Percentiles rank a stretch among this genome's conserved stretches.
Evolutionary conservation across 345 rosid species (phyloP).

Genomic region (Sisymbrium altissimum): DNA sequence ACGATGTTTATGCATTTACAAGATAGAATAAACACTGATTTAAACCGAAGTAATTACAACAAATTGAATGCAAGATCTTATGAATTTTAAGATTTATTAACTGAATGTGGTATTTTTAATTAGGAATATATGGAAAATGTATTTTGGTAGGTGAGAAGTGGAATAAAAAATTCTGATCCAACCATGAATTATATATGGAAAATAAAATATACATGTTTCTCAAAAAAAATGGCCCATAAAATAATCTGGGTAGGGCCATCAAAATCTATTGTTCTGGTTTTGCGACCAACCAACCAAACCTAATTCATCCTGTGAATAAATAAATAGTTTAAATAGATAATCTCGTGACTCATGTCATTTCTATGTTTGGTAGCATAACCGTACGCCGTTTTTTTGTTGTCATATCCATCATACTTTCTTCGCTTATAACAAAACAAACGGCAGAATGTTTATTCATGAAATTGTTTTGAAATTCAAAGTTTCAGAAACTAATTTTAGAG

Average conservation of each 20-base stretch:
- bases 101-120: background rate
- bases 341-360: background rate
- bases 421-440: background rate
- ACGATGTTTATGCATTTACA: background rate
- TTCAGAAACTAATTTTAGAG: too few species aligned
- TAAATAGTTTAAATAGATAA: too few species aligned
- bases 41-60: too few species aligned
- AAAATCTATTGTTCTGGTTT: constrained; percentile 3
- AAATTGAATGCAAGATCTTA: background rate
- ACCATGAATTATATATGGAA: background rate
- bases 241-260: background rate
- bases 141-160: constrained; percentile 19
- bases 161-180: background rate
- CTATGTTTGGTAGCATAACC: background rate
- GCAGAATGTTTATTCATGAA: constrained; percentile 8
- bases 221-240: background rate
- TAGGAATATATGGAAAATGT: background rate
- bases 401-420: constrained; percentile 5
- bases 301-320: background rate
- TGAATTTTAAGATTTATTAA: background rate
- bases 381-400: constrained; percentile 4
- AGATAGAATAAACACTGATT: background rate
- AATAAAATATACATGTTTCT: too few species aligned
- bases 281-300: constrained; percentile 10
- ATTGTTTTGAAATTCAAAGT: too few species aligned